These are phyloP conservation scores for Pythium folliculosum DNA, from an alignment of 352 stramenopile species.

Conservation along the genomic window DNA sequence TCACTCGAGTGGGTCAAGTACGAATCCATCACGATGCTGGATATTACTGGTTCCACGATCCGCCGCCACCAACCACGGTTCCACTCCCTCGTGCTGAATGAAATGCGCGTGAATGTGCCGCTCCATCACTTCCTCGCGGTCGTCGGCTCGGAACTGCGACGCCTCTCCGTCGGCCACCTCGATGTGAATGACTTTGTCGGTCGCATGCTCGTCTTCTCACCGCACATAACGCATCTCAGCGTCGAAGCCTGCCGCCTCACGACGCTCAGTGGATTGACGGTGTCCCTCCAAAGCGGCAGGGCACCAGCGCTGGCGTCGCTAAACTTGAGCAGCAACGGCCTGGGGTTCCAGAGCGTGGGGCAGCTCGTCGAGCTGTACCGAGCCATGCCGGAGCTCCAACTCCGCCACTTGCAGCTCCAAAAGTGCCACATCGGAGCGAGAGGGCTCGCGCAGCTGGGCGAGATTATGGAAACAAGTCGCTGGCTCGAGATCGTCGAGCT, in stretches of 20 bases:
- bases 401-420: slow-evolving; percentile 11
- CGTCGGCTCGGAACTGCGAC: not conserved
- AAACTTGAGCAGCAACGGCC: slow-evolving; percentile 7
- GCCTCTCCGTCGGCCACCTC: not conserved
- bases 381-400: not conserved
- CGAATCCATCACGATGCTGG: not conserved
- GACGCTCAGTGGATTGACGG: not conserved
- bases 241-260: slow-evolving; percentile 21
- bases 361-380: not conserved
- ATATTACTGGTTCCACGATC: not conserved
- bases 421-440: slow-evolving; percentile 10
- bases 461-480: not conserved
- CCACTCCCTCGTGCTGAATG: not conserved
- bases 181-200: not conserved
- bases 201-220: not conserved
- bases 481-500: slow-evolving; percentile 14
- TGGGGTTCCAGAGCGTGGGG: not conserved
- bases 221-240: slow-evolving; percentile 8
- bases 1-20: not conserved
- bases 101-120: slow-evolving; percentile 1
- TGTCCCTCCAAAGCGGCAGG: not conserved
- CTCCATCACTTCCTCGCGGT: not conserved
- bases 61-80: not conserved
- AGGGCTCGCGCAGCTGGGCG: not conserved
- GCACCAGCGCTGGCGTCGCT: not conserved